A percentile compares a stretch with the other conserved stretches of the same genome.
phyloP scores from a whole-genome alignment of 2,329 filamentous ascomycete genomes.

The Ceratocystis harringtonii region DNA sequence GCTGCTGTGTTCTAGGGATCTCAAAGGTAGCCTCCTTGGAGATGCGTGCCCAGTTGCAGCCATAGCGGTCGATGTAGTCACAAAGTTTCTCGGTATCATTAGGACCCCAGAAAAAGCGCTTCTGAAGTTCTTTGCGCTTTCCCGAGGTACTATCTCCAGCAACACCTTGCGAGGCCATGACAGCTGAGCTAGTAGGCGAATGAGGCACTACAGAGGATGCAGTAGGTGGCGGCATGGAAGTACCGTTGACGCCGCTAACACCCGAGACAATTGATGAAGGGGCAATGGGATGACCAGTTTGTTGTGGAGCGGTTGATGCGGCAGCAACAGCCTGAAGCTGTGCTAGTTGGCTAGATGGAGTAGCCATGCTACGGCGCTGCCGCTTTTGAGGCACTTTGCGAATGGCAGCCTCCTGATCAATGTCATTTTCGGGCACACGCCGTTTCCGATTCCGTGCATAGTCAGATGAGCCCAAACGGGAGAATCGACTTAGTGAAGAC shows the following conservation, averaged over 20 bases:
- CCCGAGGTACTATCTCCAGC: constrained; percentile 14
- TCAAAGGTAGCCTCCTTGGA: constrained; percentile 15
- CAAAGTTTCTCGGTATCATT: constrained; percentile 15
- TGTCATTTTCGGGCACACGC: constrained; percentile 9
- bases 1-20: constrained; percentile 36
- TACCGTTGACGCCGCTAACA: neutral
- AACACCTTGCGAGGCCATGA: neutral
- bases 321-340: constrained; percentile 11
- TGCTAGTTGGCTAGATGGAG: constrained; percentile 13
- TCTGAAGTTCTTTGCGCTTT: constrained; percentile 13
- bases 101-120: constrained; percentile 21
- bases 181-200: neutral
- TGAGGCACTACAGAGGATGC: constrained; percentile 2
- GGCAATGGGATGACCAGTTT: neutral
- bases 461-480: constrained; percentile 12
- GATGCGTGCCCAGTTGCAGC: constrained; percentile 18
- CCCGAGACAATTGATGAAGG: neutral
- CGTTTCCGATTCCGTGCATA: constrained; percentile 15
- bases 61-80: constrained; percentile 16
- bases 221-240: neutral
- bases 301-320: neutral
- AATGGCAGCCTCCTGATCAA: neutral
- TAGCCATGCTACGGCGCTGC: constrained; percentile 15
- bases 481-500: constrained; percentile 15
- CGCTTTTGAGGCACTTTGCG: constrained; percentile 17